phyloP scores from a whole-genome alignment of 2,329 filamentous ascomycete species.

The Neocatenulostroma microsporum region DNA sequence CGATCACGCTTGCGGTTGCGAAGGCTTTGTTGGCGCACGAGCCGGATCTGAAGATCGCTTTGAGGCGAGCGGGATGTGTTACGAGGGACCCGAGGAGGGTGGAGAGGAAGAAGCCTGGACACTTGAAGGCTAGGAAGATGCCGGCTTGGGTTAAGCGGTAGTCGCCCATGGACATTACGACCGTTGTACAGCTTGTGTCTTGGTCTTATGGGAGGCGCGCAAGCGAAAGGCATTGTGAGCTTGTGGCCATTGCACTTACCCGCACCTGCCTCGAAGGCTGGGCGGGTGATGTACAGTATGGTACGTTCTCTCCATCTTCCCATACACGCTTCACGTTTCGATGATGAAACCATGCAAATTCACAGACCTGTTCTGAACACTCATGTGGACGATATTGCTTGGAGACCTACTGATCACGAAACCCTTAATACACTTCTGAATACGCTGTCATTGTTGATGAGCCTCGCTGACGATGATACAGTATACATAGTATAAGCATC shows the following conservation, averaged over 20 bases:
- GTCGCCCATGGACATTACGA: slow-evolving; percentile 4
- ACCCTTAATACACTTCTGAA: no score
- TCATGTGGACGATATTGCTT: background rate
- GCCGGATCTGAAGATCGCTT: slow-evolving; percentile 76
- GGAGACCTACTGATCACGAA: background rate
- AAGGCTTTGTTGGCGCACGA: slow-evolving; percentile 87
- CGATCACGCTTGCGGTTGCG: slow-evolving; percentile 79
- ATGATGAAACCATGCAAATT: background rate
- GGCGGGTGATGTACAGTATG: no score
- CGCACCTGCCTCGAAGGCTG: no score
- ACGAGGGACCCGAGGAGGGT: slow-evolving; percentile 86
- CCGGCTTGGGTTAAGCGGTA: slow-evolving; percentile 91
- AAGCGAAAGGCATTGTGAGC: background rate
- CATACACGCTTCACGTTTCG: background rate
- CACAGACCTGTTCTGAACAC: background rate
- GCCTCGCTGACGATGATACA: no score
- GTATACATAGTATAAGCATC: no score
- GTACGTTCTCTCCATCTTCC: no score
- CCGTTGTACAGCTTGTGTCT: slow-evolving; percentile 1
- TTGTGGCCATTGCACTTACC: no score
- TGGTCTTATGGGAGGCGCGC: background rate
- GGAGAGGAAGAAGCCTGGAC: slow-evolving; percentile 96
- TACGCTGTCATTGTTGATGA: no score
- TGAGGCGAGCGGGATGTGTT: slow-evolving; percentile 84
- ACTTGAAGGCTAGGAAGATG: slow-evolving; percentile 95